A percentile compares a stretch with the other conserved stretches of the same genome.
Evolutionary conservation across 192 early-diverging fungal genomes (phyloP).

Genomic region (Haplosporangium gracile): DNA sequence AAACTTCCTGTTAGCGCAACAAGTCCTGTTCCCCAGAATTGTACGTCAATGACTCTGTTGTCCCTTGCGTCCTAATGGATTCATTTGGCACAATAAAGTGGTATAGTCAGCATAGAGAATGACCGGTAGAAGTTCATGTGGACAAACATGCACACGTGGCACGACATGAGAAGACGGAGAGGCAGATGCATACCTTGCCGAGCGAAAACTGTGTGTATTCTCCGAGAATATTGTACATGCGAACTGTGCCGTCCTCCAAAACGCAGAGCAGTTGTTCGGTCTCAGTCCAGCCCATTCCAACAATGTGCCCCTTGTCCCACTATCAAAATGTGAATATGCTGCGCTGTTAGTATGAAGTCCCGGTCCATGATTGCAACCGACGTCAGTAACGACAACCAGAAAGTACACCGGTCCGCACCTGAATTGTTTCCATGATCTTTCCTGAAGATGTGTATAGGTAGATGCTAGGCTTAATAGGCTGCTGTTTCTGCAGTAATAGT

Average conservation of each 20-base stretch:
- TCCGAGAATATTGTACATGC: constrained; percentile 87
- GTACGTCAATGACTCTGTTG: constrained; percentile 83
- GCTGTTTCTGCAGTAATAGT: constrained; percentile 78
- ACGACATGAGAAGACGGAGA: neutral
- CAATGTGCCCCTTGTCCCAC: constrained; percentile 92
- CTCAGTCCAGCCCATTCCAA: constrained; percentile 94
- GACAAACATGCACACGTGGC: neutral
- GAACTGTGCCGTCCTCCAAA: constrained; percentile 85
- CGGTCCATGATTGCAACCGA: neutral
- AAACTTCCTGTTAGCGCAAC: constrained; percentile 91
- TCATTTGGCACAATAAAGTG: neutral
- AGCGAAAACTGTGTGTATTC: constrained; percentile 84
- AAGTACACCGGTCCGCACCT: constrained; percentile 58
- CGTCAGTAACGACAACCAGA: neutral
- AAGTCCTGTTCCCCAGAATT: constrained; percentile 92
- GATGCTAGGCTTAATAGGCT: constrained; percentile 82
- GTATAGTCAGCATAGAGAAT: neutral
- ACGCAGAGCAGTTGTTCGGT: constrained; percentile 91
- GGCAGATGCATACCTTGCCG: constrained; percentile 69
- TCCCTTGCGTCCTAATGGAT: constrained; percentile 80
- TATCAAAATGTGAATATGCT: constrained; percentile 29
- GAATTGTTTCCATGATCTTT: constrained; percentile 85
- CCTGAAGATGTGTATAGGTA: constrained; percentile 91
- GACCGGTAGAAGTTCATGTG: neutral
- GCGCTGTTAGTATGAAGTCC: neutral